phyloP scores from a whole-genome alignment of 1,284 basidiomycete species.

The Malassezia restricta region DNA sequence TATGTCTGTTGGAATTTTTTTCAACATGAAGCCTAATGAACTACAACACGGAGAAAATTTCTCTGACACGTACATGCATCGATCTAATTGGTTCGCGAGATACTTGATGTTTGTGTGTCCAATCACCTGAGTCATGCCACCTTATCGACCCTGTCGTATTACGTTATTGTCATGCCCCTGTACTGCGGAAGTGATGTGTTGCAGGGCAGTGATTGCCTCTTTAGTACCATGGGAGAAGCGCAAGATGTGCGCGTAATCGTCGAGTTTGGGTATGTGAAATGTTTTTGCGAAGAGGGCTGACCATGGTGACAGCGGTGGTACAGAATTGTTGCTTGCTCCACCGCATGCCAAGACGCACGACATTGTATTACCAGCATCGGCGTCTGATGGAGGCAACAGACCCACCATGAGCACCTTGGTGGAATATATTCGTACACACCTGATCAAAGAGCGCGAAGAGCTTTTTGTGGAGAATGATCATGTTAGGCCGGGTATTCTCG shows the following conservation, averaged over 20 bases:
- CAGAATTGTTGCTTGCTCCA: constrained; percentile 37
- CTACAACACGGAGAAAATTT: too few relatives aligned
- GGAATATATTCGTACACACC: constrained; percentile 61
- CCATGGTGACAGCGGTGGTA: constrained; percentile 25
- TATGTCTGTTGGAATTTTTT: too few relatives aligned
- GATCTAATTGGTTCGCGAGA: too few relatives aligned
- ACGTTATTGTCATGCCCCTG: too few relatives aligned
- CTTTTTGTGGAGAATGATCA: constrained; percentile 77
- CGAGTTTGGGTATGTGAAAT: constrained; percentile 12
- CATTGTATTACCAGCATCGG: constrained; percentile 10
- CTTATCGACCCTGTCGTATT: too few relatives aligned
- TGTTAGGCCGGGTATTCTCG: constrained; percentile 86
- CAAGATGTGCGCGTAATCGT: background rate
- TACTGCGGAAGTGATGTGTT: too few relatives aligned
- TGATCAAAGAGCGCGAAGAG: constrained; percentile 73
- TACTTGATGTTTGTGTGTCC: too few relatives aligned
- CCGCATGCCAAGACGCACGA: constrained; percentile 36
- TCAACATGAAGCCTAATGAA: too few relatives aligned
- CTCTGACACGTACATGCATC: too few relatives aligned
- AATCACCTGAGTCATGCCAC: too few relatives aligned
- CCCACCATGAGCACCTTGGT: constrained; percentile 66
- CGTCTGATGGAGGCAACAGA: constrained; percentile 21
- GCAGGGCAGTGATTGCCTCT: too few relatives aligned
- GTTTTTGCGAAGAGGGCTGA: background rate
- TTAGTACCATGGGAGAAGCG: too few relatives aligned